Conservation (phyloP, 2,329 filamentous ascomycete genomes). For the Ceratocystis ficicola region DNA sequence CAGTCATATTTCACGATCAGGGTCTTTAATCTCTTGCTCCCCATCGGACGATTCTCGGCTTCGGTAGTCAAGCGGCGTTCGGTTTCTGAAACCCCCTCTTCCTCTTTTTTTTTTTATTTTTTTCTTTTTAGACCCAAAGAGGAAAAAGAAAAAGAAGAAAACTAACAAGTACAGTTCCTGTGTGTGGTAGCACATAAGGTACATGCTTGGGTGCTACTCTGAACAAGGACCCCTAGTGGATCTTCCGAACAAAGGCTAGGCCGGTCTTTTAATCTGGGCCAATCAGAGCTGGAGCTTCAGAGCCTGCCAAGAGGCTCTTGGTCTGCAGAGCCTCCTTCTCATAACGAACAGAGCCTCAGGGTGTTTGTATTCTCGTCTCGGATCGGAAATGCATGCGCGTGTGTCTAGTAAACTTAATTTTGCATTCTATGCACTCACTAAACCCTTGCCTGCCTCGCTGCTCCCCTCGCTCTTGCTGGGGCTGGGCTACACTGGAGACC, state of each 20-base stretch:
- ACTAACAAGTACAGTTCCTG: background rate
- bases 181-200: slow-evolving; percentile 5
- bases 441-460: background rate
- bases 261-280: background rate
- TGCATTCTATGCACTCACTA: background rate
- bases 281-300: background rate
- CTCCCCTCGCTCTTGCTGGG: background rate
- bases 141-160: slow-evolving; percentile 3
- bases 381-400: background rate
- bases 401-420: background rate
- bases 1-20: too few species aligned
- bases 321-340: background rate
- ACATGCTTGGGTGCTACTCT: background rate
- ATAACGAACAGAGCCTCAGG: background rate
- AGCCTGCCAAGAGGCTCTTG: background rate
- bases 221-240: background rate
- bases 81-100: slow-evolving; percentile 1
- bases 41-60: slow-evolving; percentile 17
- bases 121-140: background rate
- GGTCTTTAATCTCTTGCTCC: too few species aligned
- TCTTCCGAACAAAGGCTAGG: background rate
- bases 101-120: background rate
- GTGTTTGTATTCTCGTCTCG: background rate
- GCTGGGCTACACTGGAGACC: background rate
- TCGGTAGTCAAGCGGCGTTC: slow-evolving; percentile 15